Evolutionary conservation across 805 yeast genomes (phyloP), one percentile per base, ranked within the genome.

Genomic region (Metschnikowia similis): DNA sequence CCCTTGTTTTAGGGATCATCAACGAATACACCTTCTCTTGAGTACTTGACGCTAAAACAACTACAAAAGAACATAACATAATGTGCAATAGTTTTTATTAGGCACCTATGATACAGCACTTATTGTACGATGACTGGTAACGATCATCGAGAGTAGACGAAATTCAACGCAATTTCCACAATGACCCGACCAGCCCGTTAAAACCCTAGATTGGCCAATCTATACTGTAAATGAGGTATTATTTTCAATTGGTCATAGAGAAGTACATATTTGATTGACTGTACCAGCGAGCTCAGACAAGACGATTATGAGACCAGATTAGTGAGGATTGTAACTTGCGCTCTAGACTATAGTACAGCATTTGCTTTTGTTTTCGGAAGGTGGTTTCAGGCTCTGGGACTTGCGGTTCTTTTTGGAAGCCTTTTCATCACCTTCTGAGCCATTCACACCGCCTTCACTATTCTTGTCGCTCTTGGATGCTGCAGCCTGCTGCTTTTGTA

Each of bases 401-500:
- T 54, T 57, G 39, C 55, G 48, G 11, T 50, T 48, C 35, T 50
- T 48, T 21, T 41, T 47, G 45, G 46, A 48, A 11, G 48, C 53
- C 34, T 37, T 45, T 27, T 45, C 57, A 27, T 51, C 48, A 11
- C 44, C 51, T 17, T 40, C 41, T 8, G 50, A 43, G 17, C 44
- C 48, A n/a, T 35, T 35, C 28, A 35, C 44, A 21, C 40, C 47
- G 11, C 42, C 41, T 14, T 42, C 44, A 29, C 34, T 26, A 39
- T n/a, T 41, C 28, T 40, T 46, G 43, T 45, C 44, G 10, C 26
- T 49, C 27, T 34, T 48, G 38, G 43, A 27, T 36, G 53, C 52
- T 36, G 58, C 61, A 56, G 60, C 60, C 63, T 67, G 63, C 60
- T 70, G 72, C 59, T 72, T 70, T 51, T 67, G 72, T 50, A 65